Percentiles rank a stretch among this genome's conserved stretches.
Evolutionary conservation across 2,329 filamentous ascomycete species (phyloP).

Genomic region (Exophiala phaeomuriformis): DNA sequence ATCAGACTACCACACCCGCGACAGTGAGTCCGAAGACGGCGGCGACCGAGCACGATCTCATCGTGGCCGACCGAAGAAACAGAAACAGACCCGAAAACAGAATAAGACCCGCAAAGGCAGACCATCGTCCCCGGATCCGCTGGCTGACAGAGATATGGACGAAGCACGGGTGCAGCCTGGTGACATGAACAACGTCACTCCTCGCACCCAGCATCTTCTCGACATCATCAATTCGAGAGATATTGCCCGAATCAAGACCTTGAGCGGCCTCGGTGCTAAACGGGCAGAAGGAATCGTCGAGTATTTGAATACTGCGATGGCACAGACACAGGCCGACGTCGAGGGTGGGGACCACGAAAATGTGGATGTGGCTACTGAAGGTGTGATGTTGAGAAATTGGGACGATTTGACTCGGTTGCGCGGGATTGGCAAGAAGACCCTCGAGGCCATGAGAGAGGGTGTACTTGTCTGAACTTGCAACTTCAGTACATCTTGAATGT

Average conservation of each 20-base stretch:
- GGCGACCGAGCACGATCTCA: slow-evolving; percentile 32
- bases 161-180: neutral
- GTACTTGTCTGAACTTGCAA: slow-evolving; percentile 30
- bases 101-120: slow-evolving; percentile 21
- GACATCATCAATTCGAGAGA: slow-evolving; percentile 42
- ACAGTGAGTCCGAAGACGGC: slow-evolving; percentile 18
- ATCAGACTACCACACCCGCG: slow-evolving; percentile 32
- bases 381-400: slow-evolving; percentile 32
- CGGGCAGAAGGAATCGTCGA: slow-evolving; percentile 44
- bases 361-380: slow-evolving; percentile 18
- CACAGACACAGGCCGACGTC: slow-evolving; percentile 27
- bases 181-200: slow-evolving; percentile 31
- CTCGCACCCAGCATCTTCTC: slow-evolving; percentile 39
- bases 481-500: neutral
- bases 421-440: slow-evolving; percentile 40
- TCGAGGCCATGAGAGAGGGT: slow-evolving; percentile 43
- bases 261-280: slow-evolving; percentile 43
- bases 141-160: neutral
- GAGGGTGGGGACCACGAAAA: slow-evolving; percentile 29
- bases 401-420: slow-evolving; percentile 38
- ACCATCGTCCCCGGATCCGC: slow-evolving; percentile 23
- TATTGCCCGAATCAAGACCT: slow-evolving; percentile 39
- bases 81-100: slow-evolving; percentile 27
- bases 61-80: slow-evolving; percentile 28
- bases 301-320: slow-evolving; percentile 37